These are phyloP conservation scores for Solanum peruvianum DNA, from an alignment of 257 asterid species.

Conservation along the genomic window DNA sequence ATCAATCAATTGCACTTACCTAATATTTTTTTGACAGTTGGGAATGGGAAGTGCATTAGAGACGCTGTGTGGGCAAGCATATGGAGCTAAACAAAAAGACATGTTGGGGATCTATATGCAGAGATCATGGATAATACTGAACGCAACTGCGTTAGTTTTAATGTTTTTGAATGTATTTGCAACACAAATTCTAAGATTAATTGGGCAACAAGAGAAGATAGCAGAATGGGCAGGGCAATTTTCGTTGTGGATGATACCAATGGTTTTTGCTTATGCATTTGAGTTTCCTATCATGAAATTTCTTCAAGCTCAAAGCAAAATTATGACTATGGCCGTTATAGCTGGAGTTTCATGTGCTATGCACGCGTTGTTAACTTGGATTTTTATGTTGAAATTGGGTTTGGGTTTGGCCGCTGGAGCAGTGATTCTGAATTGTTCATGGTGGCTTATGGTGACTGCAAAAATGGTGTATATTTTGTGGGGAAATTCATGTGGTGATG, in stretches of 20 bases:
- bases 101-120: slow-evolving; percentile 11
- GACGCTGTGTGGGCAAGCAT: slow-evolving; percentile 13
- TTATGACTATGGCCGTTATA: neutral
- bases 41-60: slow-evolving; percentile 13
- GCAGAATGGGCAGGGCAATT: neutral
- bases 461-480: neutral
- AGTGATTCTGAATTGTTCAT: neutral
- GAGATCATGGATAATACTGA: slow-evolving; percentile 9
- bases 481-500: neutral
- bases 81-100: slow-evolving; percentile 1
- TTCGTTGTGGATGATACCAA: slow-evolving; percentile 9
- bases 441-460: slow-evolving; percentile 4
- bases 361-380: slow-evolving; percentile 3
- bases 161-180: neutral
- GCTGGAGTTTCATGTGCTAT: neutral
- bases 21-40: neutral
- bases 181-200: neutral
- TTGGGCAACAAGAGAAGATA: neutral
- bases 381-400: neutral
- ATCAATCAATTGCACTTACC: too few species aligned
- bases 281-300: slow-evolving; percentile 2
- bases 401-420: slow-evolving; percentile 1
- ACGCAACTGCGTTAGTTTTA: neutral
- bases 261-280: neutral
- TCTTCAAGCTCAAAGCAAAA: slow-evolving; percentile 8